Conservation (phyloP, 2,329 filamentous ascomycete species). For the Trichophyton rubrum region DNA sequence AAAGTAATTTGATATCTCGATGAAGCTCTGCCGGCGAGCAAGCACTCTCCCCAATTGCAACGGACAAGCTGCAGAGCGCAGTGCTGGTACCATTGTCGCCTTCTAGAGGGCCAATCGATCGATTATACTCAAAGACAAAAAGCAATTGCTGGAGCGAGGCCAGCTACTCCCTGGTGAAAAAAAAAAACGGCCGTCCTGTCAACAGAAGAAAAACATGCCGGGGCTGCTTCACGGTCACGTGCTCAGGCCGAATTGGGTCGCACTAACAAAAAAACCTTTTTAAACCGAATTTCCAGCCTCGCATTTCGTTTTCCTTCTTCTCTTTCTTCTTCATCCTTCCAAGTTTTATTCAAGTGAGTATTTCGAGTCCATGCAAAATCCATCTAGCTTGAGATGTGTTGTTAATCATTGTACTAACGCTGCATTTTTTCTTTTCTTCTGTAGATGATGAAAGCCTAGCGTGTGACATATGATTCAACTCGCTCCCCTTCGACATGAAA, state of each 20-base stretch:
- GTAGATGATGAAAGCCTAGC: slow-evolving; percentile 99
- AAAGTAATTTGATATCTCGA: slow-evolving; percentile 28
- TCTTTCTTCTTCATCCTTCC: slow-evolving; percentile 77
- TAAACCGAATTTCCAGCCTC: slow-evolving; percentile 6
- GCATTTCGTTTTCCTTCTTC: slow-evolving; percentile 27
- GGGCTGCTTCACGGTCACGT: not conserved
- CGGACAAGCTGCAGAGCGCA: not conserved
- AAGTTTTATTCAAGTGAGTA: slow-evolving; percentile 94
- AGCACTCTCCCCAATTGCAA: slow-evolving; percentile 10
- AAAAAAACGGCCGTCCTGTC: not conserved
- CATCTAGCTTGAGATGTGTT: not conserved
- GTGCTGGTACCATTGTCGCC: not conserved
- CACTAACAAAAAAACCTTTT: not conserved
- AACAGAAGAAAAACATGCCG: not conserved
- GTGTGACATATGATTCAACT: slow-evolving; percentile 82
- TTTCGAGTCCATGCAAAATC: slow-evolving; percentile 2
- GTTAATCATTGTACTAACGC: slow-evolving; percentile 2
- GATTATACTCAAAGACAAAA: not conserved
- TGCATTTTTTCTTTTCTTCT: slow-evolving; percentile 6
- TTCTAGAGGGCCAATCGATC: not conserved
- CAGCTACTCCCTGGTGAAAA: not conserved
- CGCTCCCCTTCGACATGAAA: slow-evolving; percentile 51
- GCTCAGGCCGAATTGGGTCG: not conserved
- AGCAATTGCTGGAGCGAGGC: not conserved
- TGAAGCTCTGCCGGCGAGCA: slow-evolving; percentile 24